Evolutionary conservation across 1,284 basidiomycete species (phyloP).

Genomic region (Moniliophthora roreri): DNA sequence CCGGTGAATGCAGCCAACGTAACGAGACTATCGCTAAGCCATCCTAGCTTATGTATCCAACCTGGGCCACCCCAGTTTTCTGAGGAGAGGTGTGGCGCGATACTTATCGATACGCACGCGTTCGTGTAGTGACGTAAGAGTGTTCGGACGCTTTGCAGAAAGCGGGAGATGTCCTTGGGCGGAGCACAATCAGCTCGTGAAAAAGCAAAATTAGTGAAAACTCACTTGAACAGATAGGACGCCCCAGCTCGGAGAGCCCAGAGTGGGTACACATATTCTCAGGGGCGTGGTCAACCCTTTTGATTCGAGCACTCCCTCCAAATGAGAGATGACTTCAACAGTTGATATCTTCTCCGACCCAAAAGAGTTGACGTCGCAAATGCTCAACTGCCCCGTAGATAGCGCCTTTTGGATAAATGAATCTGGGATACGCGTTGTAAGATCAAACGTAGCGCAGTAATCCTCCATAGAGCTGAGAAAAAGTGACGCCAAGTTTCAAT

Average conservation of each 20-base stretch:
- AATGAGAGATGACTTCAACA: not conserved
- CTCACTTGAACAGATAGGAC: slow-evolving; percentile 56
- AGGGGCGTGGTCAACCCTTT: slow-evolving; percentile 35
- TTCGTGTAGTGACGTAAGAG: slow-evolving; percentile 58
- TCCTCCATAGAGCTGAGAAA: slow-evolving; percentile 49
- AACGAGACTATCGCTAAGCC: slow-evolving; percentile 76
- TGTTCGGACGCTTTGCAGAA: slow-evolving; percentile 65
- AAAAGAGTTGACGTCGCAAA: slow-evolving; percentile 26
- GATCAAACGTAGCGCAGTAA: slow-evolving; percentile 73
- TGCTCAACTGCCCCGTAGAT: slow-evolving; percentile 34
- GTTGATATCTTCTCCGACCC: not conserved
- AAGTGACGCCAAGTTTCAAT: slow-evolving; percentile 8
- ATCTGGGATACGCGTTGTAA: slow-evolving; percentile 59
- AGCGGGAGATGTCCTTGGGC: slow-evolving; percentile 64
- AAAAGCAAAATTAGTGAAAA: slow-evolving; percentile 12
- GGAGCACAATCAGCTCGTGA: slow-evolving; percentile 12
- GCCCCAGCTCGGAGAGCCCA: slow-evolving; percentile 78
- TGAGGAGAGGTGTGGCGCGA: slow-evolving; percentile 60
- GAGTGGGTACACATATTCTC: slow-evolving; percentile 66
- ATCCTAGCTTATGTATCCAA: slow-evolving; percentile 78
- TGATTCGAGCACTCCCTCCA: slow-evolving; percentile 16
- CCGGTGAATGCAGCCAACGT: slow-evolving; percentile 80
- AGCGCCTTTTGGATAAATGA: slow-evolving; percentile 45
- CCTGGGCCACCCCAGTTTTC: slow-evolving; percentile 59
- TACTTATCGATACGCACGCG: slow-evolving; percentile 66